These are phyloP conservation scores for Dendrocalamus latiflorus DNA, from an alignment of 202 grass and related monocot genomes.

Conservation along the genomic window DNA sequence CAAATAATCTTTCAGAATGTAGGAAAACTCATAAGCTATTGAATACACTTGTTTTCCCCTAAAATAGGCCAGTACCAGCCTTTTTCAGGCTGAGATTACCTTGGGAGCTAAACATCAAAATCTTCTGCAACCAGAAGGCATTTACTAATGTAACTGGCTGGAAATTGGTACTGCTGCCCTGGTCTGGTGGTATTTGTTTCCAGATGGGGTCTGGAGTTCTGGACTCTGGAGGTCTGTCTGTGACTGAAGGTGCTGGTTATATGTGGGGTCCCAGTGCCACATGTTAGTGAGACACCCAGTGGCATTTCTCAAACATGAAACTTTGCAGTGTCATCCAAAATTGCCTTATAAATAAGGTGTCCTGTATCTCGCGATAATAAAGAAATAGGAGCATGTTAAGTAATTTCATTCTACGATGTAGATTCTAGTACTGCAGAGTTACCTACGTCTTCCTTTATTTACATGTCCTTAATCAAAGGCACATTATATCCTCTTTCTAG, in stretches of 20 bases:
- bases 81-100: not conserved
- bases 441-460: not conserved
- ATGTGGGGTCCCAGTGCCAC: not conserved
- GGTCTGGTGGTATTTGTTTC: not conserved
- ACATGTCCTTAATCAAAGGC: not conserved
- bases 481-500: not conserved
- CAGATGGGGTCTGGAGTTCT: not conserved
- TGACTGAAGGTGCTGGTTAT: not conserved
- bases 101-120: not conserved
- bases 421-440: not conserved
- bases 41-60: not conserved
- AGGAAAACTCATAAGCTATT: not conserved
- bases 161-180: not conserved
- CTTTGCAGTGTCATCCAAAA: not conserved
- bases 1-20: not conserved
- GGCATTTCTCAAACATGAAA: constrained; percentile 3
- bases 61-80: not conserved
- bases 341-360: not conserved
- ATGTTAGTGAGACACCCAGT: constrained; percentile 22
- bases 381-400: not conserved
- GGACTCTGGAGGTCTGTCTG: too few relatives aligned
- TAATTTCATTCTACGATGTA: not conserved
- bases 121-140: not conserved
- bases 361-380: not conserved
- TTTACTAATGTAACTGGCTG: not conserved